These are phyloP conservation scores for Pilasporangium apinafurcum DNA, from an alignment of 352 stramenopile species.

Conservation along the genomic window DNA sequence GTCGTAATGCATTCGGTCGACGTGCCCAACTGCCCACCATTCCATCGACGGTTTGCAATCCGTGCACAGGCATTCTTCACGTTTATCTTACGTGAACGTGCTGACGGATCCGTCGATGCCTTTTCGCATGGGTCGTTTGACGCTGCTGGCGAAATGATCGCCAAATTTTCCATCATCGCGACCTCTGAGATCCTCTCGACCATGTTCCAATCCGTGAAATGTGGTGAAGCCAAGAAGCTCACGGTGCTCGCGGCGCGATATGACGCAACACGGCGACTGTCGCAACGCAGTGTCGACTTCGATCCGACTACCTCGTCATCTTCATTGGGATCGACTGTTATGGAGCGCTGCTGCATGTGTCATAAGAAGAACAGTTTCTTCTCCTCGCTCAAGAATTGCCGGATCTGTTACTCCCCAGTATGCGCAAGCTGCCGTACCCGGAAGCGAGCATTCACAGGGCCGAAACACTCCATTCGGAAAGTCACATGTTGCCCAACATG, in stretches of 20 bases:
- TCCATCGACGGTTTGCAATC: conserved; percentile 15
- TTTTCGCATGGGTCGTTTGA: conserved; percentile 39
- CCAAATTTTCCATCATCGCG: conserved; percentile 17
- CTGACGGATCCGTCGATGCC: conserved; percentile 29
- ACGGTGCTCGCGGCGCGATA: conserved; percentile 24
- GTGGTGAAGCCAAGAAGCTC: conserved; percentile 48
- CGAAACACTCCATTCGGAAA: conserved; percentile 5
- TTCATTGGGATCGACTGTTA: no score
- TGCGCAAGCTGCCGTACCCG: conserved; percentile 20
- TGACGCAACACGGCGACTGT: no score
- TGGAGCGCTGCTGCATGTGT: conserved; percentile 14
- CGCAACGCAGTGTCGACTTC: no score
- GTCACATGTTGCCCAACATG: conserved; percentile 32
- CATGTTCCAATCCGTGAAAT: conserved; percentile 26
- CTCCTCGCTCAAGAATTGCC: conserved; percentile 13
- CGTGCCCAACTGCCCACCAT: conserved; percentile 28
- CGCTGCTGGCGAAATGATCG: conserved; percentile 21
- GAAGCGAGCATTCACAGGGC: conserved; percentile 18
- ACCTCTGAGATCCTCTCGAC: conserved; percentile 29
- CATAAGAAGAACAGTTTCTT: conserved; percentile 4
- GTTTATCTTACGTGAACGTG: conserved; percentile 30
- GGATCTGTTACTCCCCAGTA: conserved; percentile 12
- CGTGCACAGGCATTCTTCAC: conserved; percentile 24
- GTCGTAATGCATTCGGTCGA: conserved; percentile 40
- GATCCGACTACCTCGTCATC: no score